A percentile compares a stretch with the other conserved stretches of the same genome.
Evolutionary conservation across 2,329 filamentous ascomycete species (phyloP).

Genomic region (Verruconis gallopava): DNA sequence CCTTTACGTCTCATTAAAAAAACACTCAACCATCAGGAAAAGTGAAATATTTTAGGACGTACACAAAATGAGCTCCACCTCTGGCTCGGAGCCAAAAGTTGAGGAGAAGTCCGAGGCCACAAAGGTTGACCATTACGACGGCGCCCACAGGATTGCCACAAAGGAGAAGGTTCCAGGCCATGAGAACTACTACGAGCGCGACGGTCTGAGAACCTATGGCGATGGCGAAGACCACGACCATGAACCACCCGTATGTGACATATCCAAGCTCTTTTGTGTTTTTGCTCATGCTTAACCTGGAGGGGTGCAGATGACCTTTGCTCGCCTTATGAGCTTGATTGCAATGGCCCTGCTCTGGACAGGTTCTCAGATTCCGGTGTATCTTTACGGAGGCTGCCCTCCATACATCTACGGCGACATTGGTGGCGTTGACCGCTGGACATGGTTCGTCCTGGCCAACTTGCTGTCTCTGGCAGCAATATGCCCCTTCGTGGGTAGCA

Average conservation of each 20-base stretch:
- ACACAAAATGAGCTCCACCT: no score
- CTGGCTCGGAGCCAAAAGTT: background rate
- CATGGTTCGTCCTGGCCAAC: slow-evolving; percentile 40
- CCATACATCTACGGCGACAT: slow-evolving; percentile 44
- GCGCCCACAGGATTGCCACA: slow-evolving; percentile 4
- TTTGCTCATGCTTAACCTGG: no score
- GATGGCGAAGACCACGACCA: slow-evolving; percentile 36
- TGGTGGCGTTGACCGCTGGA: slow-evolving; percentile 42
- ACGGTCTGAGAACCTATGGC: slow-evolving; percentile 31
- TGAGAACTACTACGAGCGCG: slow-evolving; percentile 32
- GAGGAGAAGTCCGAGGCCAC: slow-evolving; percentile 18
- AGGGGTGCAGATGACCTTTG: background rate
- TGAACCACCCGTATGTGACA: slow-evolving; percentile 32
- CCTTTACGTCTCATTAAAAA: no score
- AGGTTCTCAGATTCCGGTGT: slow-evolving; percentile 41
- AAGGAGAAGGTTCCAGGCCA: slow-evolving; percentile 20
- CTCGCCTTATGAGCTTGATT: slow-evolving; percentile 19
- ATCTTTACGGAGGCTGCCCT: slow-evolving; percentile 14
- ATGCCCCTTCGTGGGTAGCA: slow-evolving; percentile 47
- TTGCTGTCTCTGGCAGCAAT: slow-evolving; percentile 27
- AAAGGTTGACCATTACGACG: background rate
- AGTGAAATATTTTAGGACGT: no score
- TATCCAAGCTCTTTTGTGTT: no score
- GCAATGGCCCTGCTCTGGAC: slow-evolving; percentile 46
- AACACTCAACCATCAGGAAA: no score